Percentiles rank a stretch among this genome's conserved stretches.
Conservation (phyloP, 2,329 filamentous ascomycete genomes). For the Trichoderma sp. region DNA sequence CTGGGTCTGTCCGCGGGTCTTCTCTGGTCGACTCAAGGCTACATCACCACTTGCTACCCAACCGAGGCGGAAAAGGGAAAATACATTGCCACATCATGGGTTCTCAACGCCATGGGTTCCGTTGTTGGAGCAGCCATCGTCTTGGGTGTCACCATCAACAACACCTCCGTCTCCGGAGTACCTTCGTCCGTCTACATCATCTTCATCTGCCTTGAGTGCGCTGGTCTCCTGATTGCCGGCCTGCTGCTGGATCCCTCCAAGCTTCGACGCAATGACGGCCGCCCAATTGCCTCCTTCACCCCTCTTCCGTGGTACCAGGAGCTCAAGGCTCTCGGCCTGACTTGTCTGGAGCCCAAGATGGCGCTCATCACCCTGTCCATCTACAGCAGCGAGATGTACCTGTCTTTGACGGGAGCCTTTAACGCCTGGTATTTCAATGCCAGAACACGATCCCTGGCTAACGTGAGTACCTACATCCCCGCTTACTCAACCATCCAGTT, state of each 20-base stretch:
- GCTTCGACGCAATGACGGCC: constrained; percentile 20
- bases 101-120: constrained; percentile 89
- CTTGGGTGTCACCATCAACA: constrained; percentile 14
- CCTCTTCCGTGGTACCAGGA: constrained; percentile 21
- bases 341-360: constrained; percentile 20
- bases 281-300: constrained; percentile 17
- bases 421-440: constrained; percentile 19
- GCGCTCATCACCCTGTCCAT: constrained; percentile 20
- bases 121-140: constrained; percentile 64
- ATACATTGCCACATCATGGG: constrained; percentile 91
- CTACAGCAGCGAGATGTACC: constrained; percentile 21
- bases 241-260: constrained; percentile 18
- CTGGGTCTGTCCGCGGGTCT: constrained; percentile 45
- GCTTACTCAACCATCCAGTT: rapidly evolving
- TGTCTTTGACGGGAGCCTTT: constrained; percentile 19
- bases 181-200: constrained; percentile 19
- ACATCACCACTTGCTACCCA: constrained; percentile 87
- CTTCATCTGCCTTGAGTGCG: constrained; percentile 20
- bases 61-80: constrained; percentile 78
- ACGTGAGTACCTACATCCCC: neutral
- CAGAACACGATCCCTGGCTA: constrained; percentile 17
- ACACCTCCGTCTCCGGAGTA: constrained; percentile 19
- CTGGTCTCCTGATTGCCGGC: constrained; percentile 1
- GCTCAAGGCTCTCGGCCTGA: constrained; percentile 18
- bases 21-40: constrained; percentile 75